These are phyloP conservation scores for Pythium sukuiense DNA, from an alignment of 352 stramenopile species.

Conservation along the genomic window DNA sequence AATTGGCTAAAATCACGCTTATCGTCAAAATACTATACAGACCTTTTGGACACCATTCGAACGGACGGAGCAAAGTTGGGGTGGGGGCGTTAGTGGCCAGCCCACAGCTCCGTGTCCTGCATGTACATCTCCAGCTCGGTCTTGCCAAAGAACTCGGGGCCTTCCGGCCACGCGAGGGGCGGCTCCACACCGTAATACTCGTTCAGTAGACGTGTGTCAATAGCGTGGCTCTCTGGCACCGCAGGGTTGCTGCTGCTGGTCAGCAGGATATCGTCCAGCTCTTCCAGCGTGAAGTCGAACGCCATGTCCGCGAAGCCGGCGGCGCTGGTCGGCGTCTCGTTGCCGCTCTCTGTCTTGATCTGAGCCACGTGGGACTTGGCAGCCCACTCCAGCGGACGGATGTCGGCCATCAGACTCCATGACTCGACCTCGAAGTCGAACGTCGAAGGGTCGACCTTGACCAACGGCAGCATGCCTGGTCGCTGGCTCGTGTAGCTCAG, in stretches of 20 bases:
- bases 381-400: conserved; percentile 26
- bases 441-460: conserved; percentile 20
- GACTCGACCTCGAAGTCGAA: conserved; percentile 34
- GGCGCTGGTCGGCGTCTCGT: conserved; percentile 29
- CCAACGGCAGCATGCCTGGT: conserved; percentile 5
- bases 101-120: conserved; percentile 31
- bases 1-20: conserved; percentile 2
- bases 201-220: conserved; percentile 14
- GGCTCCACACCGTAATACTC: conserved; percentile 24
- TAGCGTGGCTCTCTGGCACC: background rate
- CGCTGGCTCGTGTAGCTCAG: background rate
- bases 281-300: conserved; percentile 33
- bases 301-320: conserved; percentile 18
- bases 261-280: conserved; percentile 31
- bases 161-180: conserved; percentile 15
- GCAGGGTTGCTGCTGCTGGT: conserved; percentile 8
- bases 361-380: conserved; percentile 19
- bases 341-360: conserved; percentile 28
- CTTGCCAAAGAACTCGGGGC: conserved; percentile 25
- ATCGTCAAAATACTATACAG: conserved; percentile 22
- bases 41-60: background rate
- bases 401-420: conserved; percentile 26
- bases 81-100: conserved; percentile 2
- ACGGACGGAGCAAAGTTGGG: background rate
- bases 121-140: conserved; percentile 32